Evolutionary conservation across 176 grass and related monocot genomes (phyloP).

Genomic region (Aegilops bicornis): DNA sequence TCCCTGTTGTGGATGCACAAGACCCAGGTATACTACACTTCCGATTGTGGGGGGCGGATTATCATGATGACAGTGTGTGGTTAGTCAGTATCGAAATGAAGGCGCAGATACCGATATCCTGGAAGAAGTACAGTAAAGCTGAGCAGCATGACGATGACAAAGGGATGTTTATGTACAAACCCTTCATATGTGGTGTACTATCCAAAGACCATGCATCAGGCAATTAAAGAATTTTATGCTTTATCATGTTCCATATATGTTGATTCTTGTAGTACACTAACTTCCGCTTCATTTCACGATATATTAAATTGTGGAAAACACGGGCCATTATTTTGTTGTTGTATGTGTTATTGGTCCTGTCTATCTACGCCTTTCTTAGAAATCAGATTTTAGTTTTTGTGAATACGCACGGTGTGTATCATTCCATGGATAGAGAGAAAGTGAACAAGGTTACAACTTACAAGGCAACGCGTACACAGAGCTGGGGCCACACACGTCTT

Average conservation of each 20-base stretch:
- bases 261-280: too few relatives aligned
- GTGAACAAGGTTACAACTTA: too few relatives aligned
- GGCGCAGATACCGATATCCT: neutral
- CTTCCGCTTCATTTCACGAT: too few relatives aligned
- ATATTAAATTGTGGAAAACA: too few relatives aligned
- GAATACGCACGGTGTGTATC: too few relatives aligned
- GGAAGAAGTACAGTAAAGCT: neutral
- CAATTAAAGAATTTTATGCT: neutral
- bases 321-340: too few relatives aligned
- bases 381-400: too few relatives aligned
- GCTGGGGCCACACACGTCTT: too few relatives aligned
- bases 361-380: too few relatives aligned
- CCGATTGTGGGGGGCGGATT: neutral
- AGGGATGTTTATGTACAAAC: neutral
- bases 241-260: neutral
- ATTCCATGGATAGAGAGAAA: too few relatives aligned
- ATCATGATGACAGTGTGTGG: neutral
- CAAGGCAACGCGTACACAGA: too few relatives aligned
- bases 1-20: neutral
- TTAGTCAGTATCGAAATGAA: neutral
- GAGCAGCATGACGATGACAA: neutral
- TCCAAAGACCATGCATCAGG: neutral
- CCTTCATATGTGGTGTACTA: neutral
- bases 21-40: neutral
- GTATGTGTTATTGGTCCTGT: too few relatives aligned